Evolutionary conservation across 371 early-diverging fungal species (phyloP).

Genomic region (Mucor racemosus): DNA sequence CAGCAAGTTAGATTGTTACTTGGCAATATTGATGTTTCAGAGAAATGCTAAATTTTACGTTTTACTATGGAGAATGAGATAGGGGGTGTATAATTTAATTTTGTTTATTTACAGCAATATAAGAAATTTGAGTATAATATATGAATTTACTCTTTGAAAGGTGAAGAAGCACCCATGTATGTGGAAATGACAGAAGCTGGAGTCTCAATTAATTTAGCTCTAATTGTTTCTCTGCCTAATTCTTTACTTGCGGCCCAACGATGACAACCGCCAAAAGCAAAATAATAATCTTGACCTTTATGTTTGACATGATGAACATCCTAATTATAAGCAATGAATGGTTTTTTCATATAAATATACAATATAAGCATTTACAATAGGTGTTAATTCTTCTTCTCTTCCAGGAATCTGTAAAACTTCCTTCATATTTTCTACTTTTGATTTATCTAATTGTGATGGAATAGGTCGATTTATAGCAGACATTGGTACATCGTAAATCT

Average conservation of each 20-base stretch:
- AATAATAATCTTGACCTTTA: constrained; percentile 51
- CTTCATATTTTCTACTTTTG: constrained; percentile 51
- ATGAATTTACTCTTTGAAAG: constrained; percentile 33
- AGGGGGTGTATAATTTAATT: too few species aligned
- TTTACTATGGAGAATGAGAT: too few species aligned
- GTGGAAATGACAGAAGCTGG: constrained; percentile 47
- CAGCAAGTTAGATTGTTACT: too few species aligned
- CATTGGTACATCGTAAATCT: constrained; percentile 52
- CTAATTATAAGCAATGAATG: constrained; percentile 12
- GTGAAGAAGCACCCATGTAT: constrained; percentile 48
- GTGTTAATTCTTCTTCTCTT: constrained; percentile 46
- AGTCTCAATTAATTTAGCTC: constrained; percentile 48
- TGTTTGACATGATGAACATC: constrained; percentile 49
- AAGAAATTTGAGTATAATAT: not conserved
- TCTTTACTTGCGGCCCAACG: constrained; percentile 58
- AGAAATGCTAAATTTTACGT: too few species aligned
- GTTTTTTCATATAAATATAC: not conserved
- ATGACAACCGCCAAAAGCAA: constrained; percentile 58
- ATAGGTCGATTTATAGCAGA: constrained; percentile 50
- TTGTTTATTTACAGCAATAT: not conserved
- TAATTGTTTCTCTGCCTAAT: constrained; percentile 41
- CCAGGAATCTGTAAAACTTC: constrained; percentile 29
- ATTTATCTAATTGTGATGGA: constrained; percentile 45
- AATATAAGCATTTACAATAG: constrained; percentile 36
- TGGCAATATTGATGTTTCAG: too few species aligned